Evolutionary conservation across 2,329 filamentous ascomycete genomes (phyloP), one percentile per base, ranked within the genome.

Genomic region (Lasiodiplodia theobromae): DNA sequence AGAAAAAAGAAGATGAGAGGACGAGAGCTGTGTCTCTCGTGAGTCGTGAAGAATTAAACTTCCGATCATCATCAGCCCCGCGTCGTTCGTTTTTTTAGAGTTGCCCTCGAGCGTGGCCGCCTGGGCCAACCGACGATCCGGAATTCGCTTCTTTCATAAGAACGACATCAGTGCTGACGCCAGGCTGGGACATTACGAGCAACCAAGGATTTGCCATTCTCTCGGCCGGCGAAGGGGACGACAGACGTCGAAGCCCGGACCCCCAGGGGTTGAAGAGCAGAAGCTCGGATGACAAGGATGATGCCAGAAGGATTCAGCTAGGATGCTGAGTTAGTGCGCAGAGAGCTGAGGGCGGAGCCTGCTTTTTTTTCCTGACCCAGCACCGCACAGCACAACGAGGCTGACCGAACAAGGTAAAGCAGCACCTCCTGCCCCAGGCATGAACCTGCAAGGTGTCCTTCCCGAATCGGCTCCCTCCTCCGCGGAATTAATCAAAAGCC

Each of bases 21-120:
- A 34, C 31, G 31, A 34, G 31, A 34, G 31, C 31, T 18, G 16
- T 49, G 38, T 40, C 31, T 44, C 38, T 49, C 40, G 23, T 44
- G 40, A 51, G 58, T 62, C 58, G 58, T 44, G 40, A 28, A 16
- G 58, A 62, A 51, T 49, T 62, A 49, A 62, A 62, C 58, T 62
- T 62, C 58, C 58, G 58, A 62, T 62, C 58, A 62, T 47, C 57
- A 62, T 47, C 57, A 60, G 57, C 57, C 57, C 57, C 57, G 58
- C 40, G 58, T 62, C 58, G 58, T 62, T 51, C 40, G 58, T 31
- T 51, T 51, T 54, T 62, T 62, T 62, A 62, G 40, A 49, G 58
- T 62, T 62, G 58, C 12, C 58, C 14, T 18, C 47, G 49, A 21
- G 58, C 40, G 58, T 51, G 58, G 58, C 58, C 58, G 58, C 40